A percentile compares a stretch with the other conserved stretches of the same genome.
These are phyloP conservation scores for Hymenochaete sp. DNA, from an alignment of 1,284 basidiomycete genomes.

Conservation along the genomic window DNA sequence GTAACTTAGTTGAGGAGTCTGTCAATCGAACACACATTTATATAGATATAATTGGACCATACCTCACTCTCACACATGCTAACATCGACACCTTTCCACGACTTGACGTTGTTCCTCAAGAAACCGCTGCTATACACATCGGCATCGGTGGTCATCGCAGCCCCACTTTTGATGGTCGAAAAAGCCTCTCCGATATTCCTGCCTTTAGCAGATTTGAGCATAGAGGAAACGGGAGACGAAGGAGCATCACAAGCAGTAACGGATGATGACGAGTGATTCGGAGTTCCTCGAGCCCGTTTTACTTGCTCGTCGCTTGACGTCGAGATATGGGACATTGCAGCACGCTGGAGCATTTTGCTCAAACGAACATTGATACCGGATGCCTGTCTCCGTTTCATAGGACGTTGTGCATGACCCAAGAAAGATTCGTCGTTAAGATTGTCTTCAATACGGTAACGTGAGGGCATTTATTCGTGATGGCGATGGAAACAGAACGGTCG, in stretches of 20 bases:
- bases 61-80: neutral
- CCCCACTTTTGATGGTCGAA: conserved; percentile 36
- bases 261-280: conserved; percentile 38
- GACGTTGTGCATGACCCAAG: no score
- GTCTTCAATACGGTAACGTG: no score
- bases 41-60: neutral
- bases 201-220: conserved; percentile 27
- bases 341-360: conserved; percentile 12
- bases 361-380: conserved; percentile 13
- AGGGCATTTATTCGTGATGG: no score
- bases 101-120: neutral
- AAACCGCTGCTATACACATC: neutral
- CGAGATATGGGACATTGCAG: conserved; percentile 7
- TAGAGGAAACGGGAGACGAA: conserved; percentile 36
- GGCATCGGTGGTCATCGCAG: conserved; percentile 7
- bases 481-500: no score
- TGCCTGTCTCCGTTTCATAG: no score
- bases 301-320: neutral
- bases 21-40: neutral
- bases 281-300: conserved; percentile 27
- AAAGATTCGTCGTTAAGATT: no score
- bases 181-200: conserved; percentile 32
- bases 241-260: conserved; percentile 30
- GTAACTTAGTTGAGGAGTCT: conserved; percentile 25
- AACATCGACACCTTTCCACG: conserved; percentile 6